phyloP scores from a whole-genome alignment of 768 basidiomycete genomes.

The Rhodotorula babjevae region DNA sequence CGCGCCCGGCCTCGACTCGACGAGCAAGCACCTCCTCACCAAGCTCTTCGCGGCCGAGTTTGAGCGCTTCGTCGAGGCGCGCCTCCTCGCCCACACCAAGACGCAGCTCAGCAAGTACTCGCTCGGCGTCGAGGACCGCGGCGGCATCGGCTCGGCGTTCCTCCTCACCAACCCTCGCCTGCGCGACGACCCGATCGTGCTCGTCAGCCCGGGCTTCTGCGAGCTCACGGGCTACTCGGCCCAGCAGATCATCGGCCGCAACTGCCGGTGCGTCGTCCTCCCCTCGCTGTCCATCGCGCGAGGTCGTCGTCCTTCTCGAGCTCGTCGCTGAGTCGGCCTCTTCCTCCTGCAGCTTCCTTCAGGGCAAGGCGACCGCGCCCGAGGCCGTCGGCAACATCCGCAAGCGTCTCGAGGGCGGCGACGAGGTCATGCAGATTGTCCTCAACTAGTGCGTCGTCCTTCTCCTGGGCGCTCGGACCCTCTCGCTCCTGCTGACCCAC shows the following conservation, averaged over 20 bases:
- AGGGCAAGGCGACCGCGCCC: conserved; percentile 16
- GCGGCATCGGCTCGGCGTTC: conserved; percentile 28
- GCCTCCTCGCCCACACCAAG: conserved; percentile 18
- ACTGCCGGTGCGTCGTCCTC: conserved; percentile 17
- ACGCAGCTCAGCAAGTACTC: conserved; percentile 13
- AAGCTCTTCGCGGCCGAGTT: conserved; percentile 10
- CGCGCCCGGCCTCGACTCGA: conserved; percentile 2
- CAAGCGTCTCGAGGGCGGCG: not conserved
- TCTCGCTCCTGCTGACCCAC: not conserved
- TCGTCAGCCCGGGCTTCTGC: conserved; percentile 22
- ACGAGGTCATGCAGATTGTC: conserved; percentile 22
- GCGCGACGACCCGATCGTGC: conserved; percentile 27
- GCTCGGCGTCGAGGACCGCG: conserved; percentile 1
- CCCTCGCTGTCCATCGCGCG: not conserved
- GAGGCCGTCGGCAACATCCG: conserved; percentile 10
- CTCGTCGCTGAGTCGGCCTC: not conserved
- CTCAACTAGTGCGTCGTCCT: conserved; percentile 23
- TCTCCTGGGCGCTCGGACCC: no score
- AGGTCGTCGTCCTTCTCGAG: not conserved
- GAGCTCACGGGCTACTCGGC: conserved; percentile 28
- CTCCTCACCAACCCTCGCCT: conserved; percentile 33
- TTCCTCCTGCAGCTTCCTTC: conserved; percentile 15
- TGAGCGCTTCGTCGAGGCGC: conserved; percentile 9
- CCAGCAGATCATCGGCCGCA: conserved; percentile 32
- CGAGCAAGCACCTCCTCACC: conserved; percentile 14